Conservation (phyloP, 306 rosid species). For the Quillaja saponaria region DNA sequence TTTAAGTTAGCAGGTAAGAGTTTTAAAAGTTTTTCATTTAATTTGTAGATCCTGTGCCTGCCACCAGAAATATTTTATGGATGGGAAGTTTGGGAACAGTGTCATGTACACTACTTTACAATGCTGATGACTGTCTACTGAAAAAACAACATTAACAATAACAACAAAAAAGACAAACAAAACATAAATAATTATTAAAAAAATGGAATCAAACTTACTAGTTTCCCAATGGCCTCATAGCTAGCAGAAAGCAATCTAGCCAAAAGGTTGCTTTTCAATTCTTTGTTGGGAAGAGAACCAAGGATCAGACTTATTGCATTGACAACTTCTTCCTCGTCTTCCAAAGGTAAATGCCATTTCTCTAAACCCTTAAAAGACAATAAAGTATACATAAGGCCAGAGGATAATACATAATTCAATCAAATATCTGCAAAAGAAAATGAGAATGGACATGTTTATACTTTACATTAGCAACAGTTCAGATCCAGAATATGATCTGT, state of each 20-base stretch:
- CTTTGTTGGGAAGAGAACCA: slow-evolving; percentile 76
- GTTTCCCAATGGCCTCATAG: slow-evolving; percentile 85
- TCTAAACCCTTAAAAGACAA: slow-evolving; percentile 62
- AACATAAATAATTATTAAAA: too few relatives aligned
- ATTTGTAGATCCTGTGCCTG: too few relatives aligned
- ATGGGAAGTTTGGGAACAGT: too few relatives aligned
- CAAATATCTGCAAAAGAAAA: slow-evolving; percentile 22
- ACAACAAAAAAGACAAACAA: too few relatives aligned
- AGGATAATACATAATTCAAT: slow-evolving; percentile 15
- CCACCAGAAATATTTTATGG: too few relatives aligned
- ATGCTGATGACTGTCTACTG: too few relatives aligned
- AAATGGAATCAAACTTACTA: slow-evolving; percentile 54
- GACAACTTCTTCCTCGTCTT: slow-evolving; percentile 94
- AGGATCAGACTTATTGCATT: slow-evolving; percentile 78
- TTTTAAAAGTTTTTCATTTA: too few relatives aligned
- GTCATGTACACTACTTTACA: too few relatives aligned
- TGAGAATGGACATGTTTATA: slow-evolving; percentile 10
- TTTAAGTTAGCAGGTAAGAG: too few relatives aligned
- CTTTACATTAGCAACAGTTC: not conserved
- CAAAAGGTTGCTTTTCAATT: slow-evolving; percentile 78
- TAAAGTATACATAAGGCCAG: slow-evolving; percentile 27
- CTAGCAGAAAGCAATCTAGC: slow-evolving; percentile 85
- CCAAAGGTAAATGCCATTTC: slow-evolving; percentile 79
- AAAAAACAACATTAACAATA: too few relatives aligned
- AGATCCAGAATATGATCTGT: not conserved